Conservation (phyloP, 2,329 filamentous ascomycete genomes). For the Fusarium sp. region DNA sequence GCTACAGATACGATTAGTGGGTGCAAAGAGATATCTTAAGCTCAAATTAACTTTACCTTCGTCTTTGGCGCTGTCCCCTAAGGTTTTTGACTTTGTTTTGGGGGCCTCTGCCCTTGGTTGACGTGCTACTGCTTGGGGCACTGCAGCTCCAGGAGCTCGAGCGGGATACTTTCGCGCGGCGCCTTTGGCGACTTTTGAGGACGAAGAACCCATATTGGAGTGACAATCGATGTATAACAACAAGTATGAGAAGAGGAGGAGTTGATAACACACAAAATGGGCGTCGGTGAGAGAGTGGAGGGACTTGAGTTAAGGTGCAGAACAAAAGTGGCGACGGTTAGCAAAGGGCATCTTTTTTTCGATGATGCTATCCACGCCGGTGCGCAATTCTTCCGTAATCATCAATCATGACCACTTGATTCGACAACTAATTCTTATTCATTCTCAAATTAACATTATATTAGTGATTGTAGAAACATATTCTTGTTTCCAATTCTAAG, state of each 20-base stretch:
- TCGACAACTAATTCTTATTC: neutral
- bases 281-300: neutral
- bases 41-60: conserved; percentile 32
- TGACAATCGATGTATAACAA: neutral
- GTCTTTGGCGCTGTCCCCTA: conserved; percentile 31
- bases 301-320: neutral
- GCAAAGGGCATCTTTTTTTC: conserved; percentile 18
- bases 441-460: neutral
- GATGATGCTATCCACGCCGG: conserved; percentile 39
- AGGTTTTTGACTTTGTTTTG: conserved; percentile 22
- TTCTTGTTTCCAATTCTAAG: neutral
- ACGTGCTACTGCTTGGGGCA: conserved; percentile 33
- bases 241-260: neutral
- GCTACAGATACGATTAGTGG: conserved; percentile 48
- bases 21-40: neutral
- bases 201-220: conserved; percentile 57
- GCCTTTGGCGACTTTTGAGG: conserved; percentile 59
- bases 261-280: conserved; percentile 5
- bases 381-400: conserved; percentile 45
- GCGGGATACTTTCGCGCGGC: conserved; percentile 60
- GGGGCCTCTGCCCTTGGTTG: conserved; percentile 30
- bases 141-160: conserved; percentile 49
- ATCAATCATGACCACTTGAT: neutral
- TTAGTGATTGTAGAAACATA: neutral
- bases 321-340: conserved; percentile 13